A percentile compares a stretch with the other conserved stretches of the same genome.
These are phyloP conservation scores for Candida odintsovae DNA, from an alignment of 805 yeast species.

Conservation along the genomic window DNA sequence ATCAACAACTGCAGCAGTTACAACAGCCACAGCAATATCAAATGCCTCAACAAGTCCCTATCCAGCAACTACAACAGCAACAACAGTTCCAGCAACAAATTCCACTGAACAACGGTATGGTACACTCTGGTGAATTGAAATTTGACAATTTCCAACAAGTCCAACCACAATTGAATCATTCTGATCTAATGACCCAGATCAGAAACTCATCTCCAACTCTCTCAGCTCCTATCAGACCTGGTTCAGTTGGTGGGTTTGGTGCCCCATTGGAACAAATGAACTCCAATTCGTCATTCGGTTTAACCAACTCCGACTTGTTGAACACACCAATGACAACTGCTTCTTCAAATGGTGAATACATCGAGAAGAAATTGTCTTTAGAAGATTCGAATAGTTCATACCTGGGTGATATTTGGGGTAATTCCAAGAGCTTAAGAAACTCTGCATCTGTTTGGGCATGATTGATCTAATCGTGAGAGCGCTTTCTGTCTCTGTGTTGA, in stretches of 20 bases:
- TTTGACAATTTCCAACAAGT: conserved; percentile 9
- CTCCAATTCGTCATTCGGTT: conserved; percentile 14
- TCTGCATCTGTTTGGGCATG: conserved; percentile 26
- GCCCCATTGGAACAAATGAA: conserved; percentile 15
- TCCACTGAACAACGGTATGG: background rate
- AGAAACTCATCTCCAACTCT: conserved; percentile 16
- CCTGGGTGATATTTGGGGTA: conserved; percentile 24
- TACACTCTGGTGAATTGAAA: conserved; percentile 1
- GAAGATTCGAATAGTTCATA: conserved; percentile 16
- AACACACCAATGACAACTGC: conserved; percentile 9
- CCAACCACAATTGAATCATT: conserved; percentile 12
- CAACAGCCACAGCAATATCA: conserved; percentile 4
- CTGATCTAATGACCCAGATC: conserved; percentile 10
- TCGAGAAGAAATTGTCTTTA: conserved; percentile 13
- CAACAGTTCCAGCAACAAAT: background rate
- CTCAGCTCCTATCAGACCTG: conserved; percentile 10
- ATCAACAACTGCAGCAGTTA: conserved; percentile 1
- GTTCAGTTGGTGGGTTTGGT: conserved; percentile 11
- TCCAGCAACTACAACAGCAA: background rate
- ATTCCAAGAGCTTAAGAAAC: conserved; percentile 15
- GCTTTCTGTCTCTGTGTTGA: too few species aligned
- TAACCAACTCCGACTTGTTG: conserved; percentile 9
- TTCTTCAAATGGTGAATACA: conserved; percentile 7
- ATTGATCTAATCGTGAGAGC: background rate
- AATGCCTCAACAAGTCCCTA: background rate